Conservation (phyloP, 2,329 filamentous ascomycete species). For the Botrytis aclada region DNA sequence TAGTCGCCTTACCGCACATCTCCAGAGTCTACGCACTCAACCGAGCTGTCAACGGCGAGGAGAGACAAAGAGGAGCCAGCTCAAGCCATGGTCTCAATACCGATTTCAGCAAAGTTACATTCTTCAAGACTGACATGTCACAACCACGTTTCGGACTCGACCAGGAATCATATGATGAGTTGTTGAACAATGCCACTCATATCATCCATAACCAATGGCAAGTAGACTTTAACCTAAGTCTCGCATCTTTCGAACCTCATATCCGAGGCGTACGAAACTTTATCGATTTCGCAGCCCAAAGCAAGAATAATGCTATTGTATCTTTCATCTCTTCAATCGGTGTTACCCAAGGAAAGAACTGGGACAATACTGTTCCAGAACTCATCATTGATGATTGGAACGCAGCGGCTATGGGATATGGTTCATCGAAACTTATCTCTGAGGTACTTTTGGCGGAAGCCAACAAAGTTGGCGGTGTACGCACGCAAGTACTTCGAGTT, state of each 20-base stretch:
- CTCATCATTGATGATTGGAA: conserved; percentile 36
- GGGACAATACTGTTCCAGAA: conserved; percentile 39
- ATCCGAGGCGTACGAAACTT: conserved; percentile 43
- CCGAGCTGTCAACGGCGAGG: conserved; percentile 34
- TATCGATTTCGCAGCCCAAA: conserved; percentile 30
- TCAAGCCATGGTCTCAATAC: conserved; percentile 42
- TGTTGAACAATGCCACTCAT: conserved; percentile 26
- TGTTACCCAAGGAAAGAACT: conserved; percentile 19
- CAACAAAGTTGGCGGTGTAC: conserved; percentile 41
- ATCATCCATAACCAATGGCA: conserved; percentile 38
- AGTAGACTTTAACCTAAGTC: conserved; percentile 40
- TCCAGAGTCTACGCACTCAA: conserved; percentile 49
- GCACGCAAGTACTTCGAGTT: conserved; percentile 44
- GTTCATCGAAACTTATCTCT: conserved; percentile 32
- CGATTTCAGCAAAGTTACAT: conserved; percentile 44
- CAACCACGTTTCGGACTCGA: conserved; percentile 48
- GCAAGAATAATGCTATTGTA: conserved; percentile 29
- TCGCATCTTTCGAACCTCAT: conserved; percentile 40
- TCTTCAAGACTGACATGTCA: conserved; percentile 49
- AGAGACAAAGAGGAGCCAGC: conserved; percentile 26
- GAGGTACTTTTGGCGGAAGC: conserved; percentile 43
- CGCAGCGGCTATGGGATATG: conserved; percentile 35
- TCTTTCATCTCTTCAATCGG: conserved; percentile 32
- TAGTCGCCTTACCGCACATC: conserved; percentile 38
- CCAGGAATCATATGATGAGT: conserved; percentile 19